Conservation (phyloP, 1,284 basidiomycete species). For the Leccinum proliferum region DNA sequence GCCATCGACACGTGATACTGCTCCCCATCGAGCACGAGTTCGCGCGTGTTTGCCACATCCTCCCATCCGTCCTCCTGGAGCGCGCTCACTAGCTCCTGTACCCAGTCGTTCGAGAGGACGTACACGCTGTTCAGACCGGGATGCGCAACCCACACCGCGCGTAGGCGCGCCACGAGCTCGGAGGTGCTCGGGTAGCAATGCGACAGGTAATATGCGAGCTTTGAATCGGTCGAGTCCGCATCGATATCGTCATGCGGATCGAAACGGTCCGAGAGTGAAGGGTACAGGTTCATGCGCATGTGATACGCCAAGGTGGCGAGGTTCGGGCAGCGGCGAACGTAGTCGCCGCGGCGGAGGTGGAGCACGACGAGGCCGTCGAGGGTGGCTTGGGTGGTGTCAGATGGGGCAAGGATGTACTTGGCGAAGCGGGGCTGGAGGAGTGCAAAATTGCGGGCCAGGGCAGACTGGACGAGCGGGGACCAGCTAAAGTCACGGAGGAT, state of each 20-base stretch:
- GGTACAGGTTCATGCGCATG: constrained; percentile 55
- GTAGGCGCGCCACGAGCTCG: constrained; percentile 45
- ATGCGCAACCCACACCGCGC: constrained; percentile 32
- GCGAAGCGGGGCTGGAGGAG: constrained; percentile 34
- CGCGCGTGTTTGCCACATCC: constrained; percentile 37
- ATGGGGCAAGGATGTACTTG: constrained; percentile 15
- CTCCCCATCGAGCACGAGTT: constrained; percentile 39
- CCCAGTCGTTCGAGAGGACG: constrained; percentile 57
- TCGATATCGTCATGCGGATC: constrained; percentile 21
- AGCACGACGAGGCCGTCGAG: constrained; percentile 53
- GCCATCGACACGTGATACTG: constrained; percentile 54
- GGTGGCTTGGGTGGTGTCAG: constrained; percentile 6
- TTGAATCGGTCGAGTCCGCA: neutral
- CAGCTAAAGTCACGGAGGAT: constrained; percentile 48
- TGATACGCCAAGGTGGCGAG: constrained; percentile 48
- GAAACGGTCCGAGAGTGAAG: constrained; percentile 47
- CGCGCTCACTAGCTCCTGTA: constrained; percentile 40
- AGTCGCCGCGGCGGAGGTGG: constrained; percentile 42
- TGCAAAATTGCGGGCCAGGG: constrained; percentile 46
- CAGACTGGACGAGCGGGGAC: constrained; percentile 54
- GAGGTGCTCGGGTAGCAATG: constrained; percentile 54
- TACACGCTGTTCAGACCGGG: constrained; percentile 35
- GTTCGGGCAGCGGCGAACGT: constrained; percentile 44
- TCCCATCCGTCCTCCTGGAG: constrained; percentile 47
- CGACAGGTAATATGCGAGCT: constrained; percentile 35